A percentile compares a stretch with the other conserved stretches of the same genome.
Evolutionary conservation across 371 early-diverging fungal genomes (phyloP).

Genomic region (Actinomucor elegans): DNA sequence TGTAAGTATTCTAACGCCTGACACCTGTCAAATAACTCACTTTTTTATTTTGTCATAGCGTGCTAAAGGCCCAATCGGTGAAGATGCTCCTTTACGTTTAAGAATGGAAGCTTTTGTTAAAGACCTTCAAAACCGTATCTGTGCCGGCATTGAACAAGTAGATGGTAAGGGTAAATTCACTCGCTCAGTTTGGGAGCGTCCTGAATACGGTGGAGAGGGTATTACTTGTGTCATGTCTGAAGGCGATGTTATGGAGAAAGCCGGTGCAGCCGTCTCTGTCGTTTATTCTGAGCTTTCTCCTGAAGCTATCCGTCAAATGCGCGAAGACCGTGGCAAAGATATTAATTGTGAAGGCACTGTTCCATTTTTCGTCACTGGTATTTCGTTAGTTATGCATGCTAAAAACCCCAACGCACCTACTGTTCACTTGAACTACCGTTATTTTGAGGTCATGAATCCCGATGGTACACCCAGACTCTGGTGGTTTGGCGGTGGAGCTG

Average conservation of each 20-base stretch:
- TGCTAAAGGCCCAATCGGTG: constrained; percentile 17
- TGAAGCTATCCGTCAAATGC: constrained; percentile 80
- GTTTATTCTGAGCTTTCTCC: constrained; percentile 76
- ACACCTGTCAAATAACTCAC: background rate
- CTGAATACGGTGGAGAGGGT: constrained; percentile 86
- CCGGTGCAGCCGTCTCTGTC: constrained; percentile 87
- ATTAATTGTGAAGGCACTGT: constrained; percentile 49
- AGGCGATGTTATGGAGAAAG: constrained; percentile 93
- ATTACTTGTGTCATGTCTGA: constrained; percentile 91
- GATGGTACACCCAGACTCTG: constrained; percentile 65
- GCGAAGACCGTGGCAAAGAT: constrained; percentile 62
- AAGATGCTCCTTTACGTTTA: constrained; percentile 69
- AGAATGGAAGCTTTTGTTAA: constrained; percentile 82
- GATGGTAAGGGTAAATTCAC: constrained; percentile 69
- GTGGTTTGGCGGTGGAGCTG: constrained; percentile 92
- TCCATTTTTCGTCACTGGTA: constrained; percentile 88
- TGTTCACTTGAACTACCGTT: constrained; percentile 94
- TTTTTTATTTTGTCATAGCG: constrained; percentile 10
- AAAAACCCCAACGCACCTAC: constrained; percentile 96
- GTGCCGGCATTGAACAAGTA: constrained; percentile 54
- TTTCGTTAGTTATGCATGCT: constrained; percentile 93
- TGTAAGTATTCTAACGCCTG: constrained; percentile 1
- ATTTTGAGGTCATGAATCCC: constrained; percentile 85
- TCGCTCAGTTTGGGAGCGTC: constrained; percentile 78
- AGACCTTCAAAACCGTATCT: constrained; percentile 72